Base-by-base conservation (phyloP, 2,329 filamentous ascomycete species). In the Juglanconis oblonga region DNA sequence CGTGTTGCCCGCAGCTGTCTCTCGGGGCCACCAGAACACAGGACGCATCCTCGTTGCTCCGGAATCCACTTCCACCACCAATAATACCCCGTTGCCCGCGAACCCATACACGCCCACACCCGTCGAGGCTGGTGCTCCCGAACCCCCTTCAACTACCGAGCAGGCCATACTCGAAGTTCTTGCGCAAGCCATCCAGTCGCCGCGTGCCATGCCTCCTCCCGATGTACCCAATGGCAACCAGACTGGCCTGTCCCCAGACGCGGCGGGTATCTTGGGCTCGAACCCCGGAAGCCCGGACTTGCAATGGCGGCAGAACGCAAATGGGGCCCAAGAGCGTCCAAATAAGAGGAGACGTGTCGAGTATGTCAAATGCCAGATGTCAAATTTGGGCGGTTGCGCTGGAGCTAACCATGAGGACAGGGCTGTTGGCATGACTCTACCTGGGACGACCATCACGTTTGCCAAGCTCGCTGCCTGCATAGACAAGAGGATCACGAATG, bases 1-100 rank as follows among this genome's bases (percentile, higher is more conserved):
- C 64, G 60, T 68, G 70, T 66, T 69, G 64, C 67, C 66, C 33
- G 31, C 47, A n/a, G 31, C 66, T 62, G 61, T 57, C 7, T 10
- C 57, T 9, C 55, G 56, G 33, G 31, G 45, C 35, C 48, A n/a
- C 11, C 47, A 63, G 36, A 48, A 36, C 8, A n/a, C 54, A 29
- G 45, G 24, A 38, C 32, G 31, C 36, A 10, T 47, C 13, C 38
- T 36, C n/a, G 9, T 48, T 14, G 44, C 36, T 5, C 36, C 52
- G 38, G 14, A 8, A 10, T 24, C 48, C 36, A 6, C 38, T 4
- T 17, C 47, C 40, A 17, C 54, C 42, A 31, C 17, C 24, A 48
- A 31, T 11, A 14, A 31, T n/a, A 8, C 10, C 14, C 24, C 29
- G 47, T 31, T 33, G 14, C 47, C 24, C 13, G 4, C 47, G n/a